phyloP scores from a whole-genome alignment of 2,329 filamentous ascomycete species.

The Aspergillus nomiae region DNA sequence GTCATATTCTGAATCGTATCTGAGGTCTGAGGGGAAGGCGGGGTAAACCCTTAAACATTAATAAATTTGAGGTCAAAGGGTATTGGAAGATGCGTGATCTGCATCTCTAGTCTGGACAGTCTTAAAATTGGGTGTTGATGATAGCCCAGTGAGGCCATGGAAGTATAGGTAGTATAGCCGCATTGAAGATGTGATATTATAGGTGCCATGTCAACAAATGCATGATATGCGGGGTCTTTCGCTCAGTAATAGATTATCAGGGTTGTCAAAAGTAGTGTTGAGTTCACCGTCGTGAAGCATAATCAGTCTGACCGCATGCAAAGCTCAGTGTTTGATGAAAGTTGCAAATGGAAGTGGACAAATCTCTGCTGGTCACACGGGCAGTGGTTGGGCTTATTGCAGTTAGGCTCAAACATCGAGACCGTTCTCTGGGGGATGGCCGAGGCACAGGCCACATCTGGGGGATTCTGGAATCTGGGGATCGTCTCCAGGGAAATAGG shows the following conservation, averaged over 20 bases:
- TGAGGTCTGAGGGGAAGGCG: not conserved
- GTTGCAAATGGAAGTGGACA: not conserved
- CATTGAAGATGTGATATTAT: not conserved
- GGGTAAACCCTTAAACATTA: not conserved
- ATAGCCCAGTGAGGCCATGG: no score
- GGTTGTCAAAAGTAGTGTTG: not conserved
- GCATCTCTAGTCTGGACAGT: not conserved
- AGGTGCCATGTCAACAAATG: not conserved
- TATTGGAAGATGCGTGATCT: not conserved
- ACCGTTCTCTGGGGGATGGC: not conserved
- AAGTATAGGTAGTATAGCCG: no score
- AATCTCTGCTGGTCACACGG: conserved; percentile 15
- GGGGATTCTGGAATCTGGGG: not conserved
- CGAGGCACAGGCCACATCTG: not conserved
- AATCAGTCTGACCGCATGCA: not conserved
- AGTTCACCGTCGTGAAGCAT: not conserved
- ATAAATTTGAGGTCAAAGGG: not conserved
- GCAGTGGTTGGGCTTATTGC: conserved; percentile 1
- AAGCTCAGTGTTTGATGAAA: not conserved
- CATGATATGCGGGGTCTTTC: not conserved
- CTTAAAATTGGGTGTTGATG: not conserved
- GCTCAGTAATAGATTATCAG: not conserved
- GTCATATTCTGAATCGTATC: not conserved
- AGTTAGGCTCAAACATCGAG: not conserved
- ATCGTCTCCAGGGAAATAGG: not conserved